A percentile compares a stretch with the other conserved stretches of the same genome.
Conservation (phyloP, 306 rosid genomes). For the Spatholobus suberectus region DNA sequence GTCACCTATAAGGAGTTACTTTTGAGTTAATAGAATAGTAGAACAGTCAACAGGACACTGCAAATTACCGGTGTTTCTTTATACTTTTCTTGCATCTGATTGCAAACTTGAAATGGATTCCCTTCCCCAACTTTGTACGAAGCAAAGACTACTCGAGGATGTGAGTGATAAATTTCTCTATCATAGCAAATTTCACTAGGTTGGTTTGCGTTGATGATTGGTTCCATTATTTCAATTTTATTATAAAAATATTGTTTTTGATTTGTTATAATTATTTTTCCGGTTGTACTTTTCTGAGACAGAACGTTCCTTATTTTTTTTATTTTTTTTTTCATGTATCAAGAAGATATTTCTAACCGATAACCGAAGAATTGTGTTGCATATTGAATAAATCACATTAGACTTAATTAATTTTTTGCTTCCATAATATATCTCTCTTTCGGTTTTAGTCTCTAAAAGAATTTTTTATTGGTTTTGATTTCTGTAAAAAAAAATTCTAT, state of each 20-base stretch:
- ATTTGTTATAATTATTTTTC: background rate
- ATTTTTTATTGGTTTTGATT: too few species aligned
- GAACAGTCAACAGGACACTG: background rate
- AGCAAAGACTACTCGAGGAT: background rate
- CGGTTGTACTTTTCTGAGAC: background rate
- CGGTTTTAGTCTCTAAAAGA: too few species aligned
- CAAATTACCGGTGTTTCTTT: constrained; percentile 6
- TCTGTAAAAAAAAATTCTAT: too few species aligned
- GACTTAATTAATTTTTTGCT: too few species aligned
- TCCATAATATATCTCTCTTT: too few species aligned
- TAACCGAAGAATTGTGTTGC: background rate
- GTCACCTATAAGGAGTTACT: background rate
- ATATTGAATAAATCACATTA: background rate
- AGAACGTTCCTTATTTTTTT: background rate
- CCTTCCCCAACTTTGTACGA: constrained; percentile 8
- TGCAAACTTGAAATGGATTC: constrained; percentile 17
- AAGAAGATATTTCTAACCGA: background rate
- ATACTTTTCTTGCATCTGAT: background rate
- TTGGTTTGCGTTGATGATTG: background rate
- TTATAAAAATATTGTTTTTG: background rate
- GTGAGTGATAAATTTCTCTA: background rate
- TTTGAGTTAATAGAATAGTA: background rate
- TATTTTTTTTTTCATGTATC: background rate
- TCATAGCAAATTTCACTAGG: background rate
- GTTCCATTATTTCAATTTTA: background rate